Conservation (phyloP, 148 eudicot species). For the Camellia granthamiana region DNA sequence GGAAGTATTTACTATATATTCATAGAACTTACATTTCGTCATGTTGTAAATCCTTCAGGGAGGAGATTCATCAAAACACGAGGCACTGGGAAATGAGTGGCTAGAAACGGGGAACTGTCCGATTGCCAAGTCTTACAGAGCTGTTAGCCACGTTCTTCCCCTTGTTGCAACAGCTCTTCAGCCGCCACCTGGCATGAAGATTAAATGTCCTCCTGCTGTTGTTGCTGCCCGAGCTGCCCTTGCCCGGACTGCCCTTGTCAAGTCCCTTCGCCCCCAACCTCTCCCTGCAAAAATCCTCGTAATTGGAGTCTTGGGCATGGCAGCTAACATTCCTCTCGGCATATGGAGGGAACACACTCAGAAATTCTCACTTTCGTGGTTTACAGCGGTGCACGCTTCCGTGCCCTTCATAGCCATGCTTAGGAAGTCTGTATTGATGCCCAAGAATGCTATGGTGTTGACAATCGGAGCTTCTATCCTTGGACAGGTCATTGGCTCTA, state of each 20-base stretch:
- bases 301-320: conserved; percentile 62
- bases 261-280: conserved; percentile 70
- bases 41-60: conserved; percentile 31
- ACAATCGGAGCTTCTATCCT: conserved; percentile 76
- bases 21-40: neutral
- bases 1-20: neutral
- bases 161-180: conserved; percentile 60
- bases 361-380: conserved; percentile 74
- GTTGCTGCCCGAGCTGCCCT: conserved; percentile 84
- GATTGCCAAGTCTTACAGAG: conserved; percentile 74
- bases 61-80: conserved; percentile 47
- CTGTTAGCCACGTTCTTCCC: conserved; percentile 64
- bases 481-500: conserved; percentile 78
- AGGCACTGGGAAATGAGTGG: conserved; percentile 72
- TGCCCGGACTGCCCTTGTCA: conserved; percentile 65
- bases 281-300: conserved; percentile 58
- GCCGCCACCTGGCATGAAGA: conserved; percentile 68
- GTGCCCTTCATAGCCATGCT: conserved; percentile 88
- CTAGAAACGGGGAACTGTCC: conserved; percentile 70
- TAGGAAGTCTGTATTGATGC: conserved; percentile 77
- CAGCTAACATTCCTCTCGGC: conserved; percentile 73
- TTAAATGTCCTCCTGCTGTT: conserved; percentile 67
- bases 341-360: conserved; percentile 76
- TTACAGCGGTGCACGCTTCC: conserved; percentile 80
- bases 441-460: conserved; percentile 74